Conservation (phyloP, 1,284 basidiomycete species). For the Microstroma glucosiphilum region DNA sequence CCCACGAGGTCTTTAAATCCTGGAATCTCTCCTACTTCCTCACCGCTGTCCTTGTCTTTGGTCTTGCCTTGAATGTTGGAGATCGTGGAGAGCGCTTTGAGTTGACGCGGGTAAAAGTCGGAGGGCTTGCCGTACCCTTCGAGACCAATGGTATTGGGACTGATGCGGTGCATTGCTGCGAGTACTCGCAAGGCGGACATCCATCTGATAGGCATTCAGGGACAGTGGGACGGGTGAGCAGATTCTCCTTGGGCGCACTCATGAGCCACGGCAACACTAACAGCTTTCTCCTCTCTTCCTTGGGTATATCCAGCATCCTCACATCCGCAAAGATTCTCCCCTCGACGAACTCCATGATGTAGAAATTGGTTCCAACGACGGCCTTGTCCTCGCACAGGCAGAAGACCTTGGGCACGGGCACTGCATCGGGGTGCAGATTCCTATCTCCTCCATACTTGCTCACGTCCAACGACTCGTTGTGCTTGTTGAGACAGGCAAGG, state of each 20-base stretch:
- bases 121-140: constrained; percentile 68
- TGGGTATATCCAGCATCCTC: constrained; percentile 56
- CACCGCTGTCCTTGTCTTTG: constrained; percentile 62
- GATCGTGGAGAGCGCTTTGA: constrained; percentile 71
- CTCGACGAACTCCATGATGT: constrained; percentile 82
- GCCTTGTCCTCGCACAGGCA: constrained; percentile 63
- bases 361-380: constrained; percentile 83
- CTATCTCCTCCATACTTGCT: background rate
- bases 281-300: constrained; percentile 66
- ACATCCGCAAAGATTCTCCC: constrained; percentile 87
- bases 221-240: background rate
- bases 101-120: constrained; percentile 84
- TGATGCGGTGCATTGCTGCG: constrained; percentile 67
- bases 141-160: constrained; percentile 67
- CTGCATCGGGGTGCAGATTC: constrained; percentile 51
- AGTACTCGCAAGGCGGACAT: constrained; percentile 57
- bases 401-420: constrained; percentile 81
- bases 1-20: constrained; percentile 65
- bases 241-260: constrained; percentile 14
- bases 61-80: constrained; percentile 66
- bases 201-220: constrained; percentile 16
- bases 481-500: constrained; percentile 57
- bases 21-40: constrained; percentile 59
- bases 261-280: constrained; percentile 57
- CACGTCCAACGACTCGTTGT: constrained; percentile 15